Conservation (phyloP, 768 basidiomycete genomes). For the Pholiota conissans region DNA sequence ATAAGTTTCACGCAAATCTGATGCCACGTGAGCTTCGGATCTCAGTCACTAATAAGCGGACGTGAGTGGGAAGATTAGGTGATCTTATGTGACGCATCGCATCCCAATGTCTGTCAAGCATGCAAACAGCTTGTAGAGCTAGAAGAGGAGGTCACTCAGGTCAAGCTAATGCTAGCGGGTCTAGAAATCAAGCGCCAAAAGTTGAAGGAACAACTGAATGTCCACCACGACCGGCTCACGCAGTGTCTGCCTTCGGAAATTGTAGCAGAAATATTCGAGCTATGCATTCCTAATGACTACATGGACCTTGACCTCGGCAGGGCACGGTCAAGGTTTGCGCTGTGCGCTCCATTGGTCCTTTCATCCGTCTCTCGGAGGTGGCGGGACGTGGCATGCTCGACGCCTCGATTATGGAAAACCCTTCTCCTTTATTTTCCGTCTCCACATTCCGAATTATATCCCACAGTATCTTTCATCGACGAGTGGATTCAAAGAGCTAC, state of each 20-base stretch:
- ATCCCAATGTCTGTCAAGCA: not conserved
- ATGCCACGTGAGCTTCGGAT: too few relatives aligned
- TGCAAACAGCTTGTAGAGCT: not conserved
- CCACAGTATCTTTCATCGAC: not conserved
- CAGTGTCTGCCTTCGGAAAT: not conserved
- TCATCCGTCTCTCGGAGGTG: not conserved
- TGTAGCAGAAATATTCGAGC: not conserved
- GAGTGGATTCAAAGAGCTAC: not conserved
- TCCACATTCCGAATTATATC: too few relatives aligned
- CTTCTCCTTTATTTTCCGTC: not conserved
- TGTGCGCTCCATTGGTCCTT: not conserved
- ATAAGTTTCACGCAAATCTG: too few relatives aligned
- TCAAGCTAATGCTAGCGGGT: not conserved
- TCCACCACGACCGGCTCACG: not conserved
- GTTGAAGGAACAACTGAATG: not conserved
- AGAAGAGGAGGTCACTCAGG: not conserved
- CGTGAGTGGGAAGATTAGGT: too few relatives aligned
- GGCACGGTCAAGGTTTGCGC: not conserved
- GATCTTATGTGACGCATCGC: not conserved
- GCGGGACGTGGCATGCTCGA: not conserved
- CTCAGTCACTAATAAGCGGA: too few relatives aligned
- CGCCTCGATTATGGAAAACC: not conserved
- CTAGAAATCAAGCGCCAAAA: not conserved
- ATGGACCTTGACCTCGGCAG: not conserved
- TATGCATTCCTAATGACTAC: not conserved